These are phyloP conservation scores for Serendipita indica DNA, from an alignment of 768 basidiomycete species.

Conservation along the genomic window DNA sequence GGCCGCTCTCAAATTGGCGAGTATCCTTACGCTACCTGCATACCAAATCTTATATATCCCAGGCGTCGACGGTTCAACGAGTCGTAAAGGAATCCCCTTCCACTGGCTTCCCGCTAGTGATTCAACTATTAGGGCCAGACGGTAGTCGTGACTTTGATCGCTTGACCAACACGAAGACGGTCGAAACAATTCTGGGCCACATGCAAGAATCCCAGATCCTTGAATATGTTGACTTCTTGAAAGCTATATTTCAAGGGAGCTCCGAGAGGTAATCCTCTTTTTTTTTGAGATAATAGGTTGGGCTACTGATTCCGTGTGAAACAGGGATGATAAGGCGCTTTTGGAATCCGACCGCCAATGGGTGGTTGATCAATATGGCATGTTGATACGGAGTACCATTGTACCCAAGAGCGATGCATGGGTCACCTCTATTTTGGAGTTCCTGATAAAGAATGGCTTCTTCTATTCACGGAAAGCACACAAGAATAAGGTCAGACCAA, in stretches of 20 bases:
- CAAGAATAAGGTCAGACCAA: slow-evolving; percentile 2
- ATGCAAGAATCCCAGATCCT: slow-evolving; percentile 63
- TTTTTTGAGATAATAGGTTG: slow-evolving; percentile 7
- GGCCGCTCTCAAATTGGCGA: slow-evolving; percentile 67
- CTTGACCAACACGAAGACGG: slow-evolving; percentile 81
- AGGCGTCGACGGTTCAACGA: slow-evolving; percentile 64
- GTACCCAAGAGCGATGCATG: slow-evolving; percentile 71
- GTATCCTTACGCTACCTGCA: slow-evolving; percentile 18
- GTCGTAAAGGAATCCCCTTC: slow-evolving; percentile 63
- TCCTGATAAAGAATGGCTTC: slow-evolving; percentile 68
- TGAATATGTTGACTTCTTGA: slow-evolving; percentile 58
- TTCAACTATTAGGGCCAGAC: slow-evolving; percentile 69
- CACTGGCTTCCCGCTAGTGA: slow-evolving; percentile 69
- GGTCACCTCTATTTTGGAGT: slow-evolving; percentile 61
- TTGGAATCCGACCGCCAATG: slow-evolving; percentile 48
- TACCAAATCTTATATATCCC: background rate
- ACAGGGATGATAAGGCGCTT: slow-evolving; percentile 23
- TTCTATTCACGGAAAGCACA: slow-evolving; percentile 47
- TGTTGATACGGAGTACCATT: slow-evolving; percentile 61
- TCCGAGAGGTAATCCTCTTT: slow-evolving; percentile 27
- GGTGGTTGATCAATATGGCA: slow-evolving; percentile 74
- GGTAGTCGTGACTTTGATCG: slow-evolving; percentile 83
- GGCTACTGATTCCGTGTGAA: background rate
- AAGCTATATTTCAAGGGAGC: slow-evolving; percentile 41
- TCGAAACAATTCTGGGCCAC: slow-evolving; percentile 65